phyloP scores from a whole-genome alignment of 139 green algal species.

The Parachlorella kessleri region DNA sequence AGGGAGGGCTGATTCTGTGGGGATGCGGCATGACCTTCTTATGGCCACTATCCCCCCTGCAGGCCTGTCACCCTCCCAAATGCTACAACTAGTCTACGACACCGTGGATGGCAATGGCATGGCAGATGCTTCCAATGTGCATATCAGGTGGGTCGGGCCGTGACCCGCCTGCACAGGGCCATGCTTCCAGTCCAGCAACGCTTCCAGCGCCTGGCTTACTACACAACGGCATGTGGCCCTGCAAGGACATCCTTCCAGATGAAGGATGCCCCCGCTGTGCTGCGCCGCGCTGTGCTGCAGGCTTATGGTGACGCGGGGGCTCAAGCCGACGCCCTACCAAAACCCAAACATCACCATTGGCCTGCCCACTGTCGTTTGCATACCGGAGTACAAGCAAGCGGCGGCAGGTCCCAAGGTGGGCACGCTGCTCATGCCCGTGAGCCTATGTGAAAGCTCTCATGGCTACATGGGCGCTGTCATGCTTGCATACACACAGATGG shows the following conservation, averaged over 20 bases:
- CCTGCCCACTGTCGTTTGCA: slow-evolving; percentile 70
- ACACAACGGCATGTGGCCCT: too few species aligned
- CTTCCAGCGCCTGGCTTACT: too few species aligned
- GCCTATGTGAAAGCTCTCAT: not conserved
- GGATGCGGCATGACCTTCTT: too few species aligned
- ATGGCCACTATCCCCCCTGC: slow-evolving; percentile 1
- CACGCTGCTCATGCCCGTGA: too few species aligned
- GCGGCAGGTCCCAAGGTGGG: slow-evolving; percentile 21
- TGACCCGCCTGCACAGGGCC: too few species aligned
- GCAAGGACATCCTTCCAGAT: too few species aligned
- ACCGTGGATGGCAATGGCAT: slow-evolving; percentile 72
- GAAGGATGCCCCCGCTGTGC: not conserved
- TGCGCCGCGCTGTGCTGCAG: not conserved
- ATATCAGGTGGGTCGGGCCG: too few species aligned
- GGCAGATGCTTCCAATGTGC: slow-evolving; percentile 46
- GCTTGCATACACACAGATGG: not conserved
- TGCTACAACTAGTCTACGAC: slow-evolving; percentile 63
- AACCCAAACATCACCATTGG: slow-evolving; percentile 76
- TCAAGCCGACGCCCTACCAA: slow-evolving; percentile 85
- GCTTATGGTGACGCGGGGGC: slow-evolving; percentile 60
- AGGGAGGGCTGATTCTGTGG: too few species aligned
- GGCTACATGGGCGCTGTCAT: not conserved
- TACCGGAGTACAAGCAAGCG: slow-evolving; percentile 72
- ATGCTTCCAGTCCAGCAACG: too few species aligned
- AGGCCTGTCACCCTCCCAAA: slow-evolving; percentile 40